These are phyloP conservation scores for Phycomyces blakesleeanus DNA, from an alignment of 192 early-diverging fungal genomes.

Conservation along the genomic window DNA sequence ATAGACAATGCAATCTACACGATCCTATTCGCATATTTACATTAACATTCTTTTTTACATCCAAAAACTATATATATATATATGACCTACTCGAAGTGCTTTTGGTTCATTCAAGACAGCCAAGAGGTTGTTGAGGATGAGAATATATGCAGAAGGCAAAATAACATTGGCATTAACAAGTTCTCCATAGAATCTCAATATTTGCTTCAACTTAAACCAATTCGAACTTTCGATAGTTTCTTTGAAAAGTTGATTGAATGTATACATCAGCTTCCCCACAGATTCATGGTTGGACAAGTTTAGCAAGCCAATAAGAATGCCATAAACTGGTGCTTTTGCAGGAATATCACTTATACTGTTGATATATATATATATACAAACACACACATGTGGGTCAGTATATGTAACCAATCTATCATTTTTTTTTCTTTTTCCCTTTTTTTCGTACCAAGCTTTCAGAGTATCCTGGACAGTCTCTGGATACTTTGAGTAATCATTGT, in stretches of 20 bases:
- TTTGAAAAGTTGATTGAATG: constrained; percentile 51
- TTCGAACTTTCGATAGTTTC: constrained; percentile 51
- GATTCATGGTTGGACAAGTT: constrained; percentile 43
- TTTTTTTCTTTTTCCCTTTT: neutral
- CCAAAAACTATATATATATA: too few species aligned
- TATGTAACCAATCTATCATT: neutral
- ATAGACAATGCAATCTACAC: constrained; percentile 59
- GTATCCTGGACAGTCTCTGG: constrained; percentile 58
- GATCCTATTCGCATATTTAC: neutral
- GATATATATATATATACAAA: constrained; percentile 3
- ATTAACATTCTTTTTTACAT: too few species aligned
- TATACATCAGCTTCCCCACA: constrained; percentile 58
- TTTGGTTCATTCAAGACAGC: constrained; percentile 51
- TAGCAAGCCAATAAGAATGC: constrained; percentile 77
- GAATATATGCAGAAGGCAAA: constrained; percentile 56
- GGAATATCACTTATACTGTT: constrained; percentile 68
- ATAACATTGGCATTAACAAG: constrained; percentile 79
- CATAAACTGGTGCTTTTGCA: constrained; percentile 72
- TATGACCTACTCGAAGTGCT: constrained; percentile 15
- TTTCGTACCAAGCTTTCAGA: constrained; percentile 51
- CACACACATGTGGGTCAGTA: neutral
- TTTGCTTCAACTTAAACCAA: constrained; percentile 73
- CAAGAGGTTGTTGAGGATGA: constrained; percentile 64
- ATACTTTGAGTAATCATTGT: constrained; percentile 68
- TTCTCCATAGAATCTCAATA: constrained; percentile 79